Base-by-base conservation (phyloP, 2,329 filamentous ascomycete species). In the Rutstroemia sp. region DNA sequence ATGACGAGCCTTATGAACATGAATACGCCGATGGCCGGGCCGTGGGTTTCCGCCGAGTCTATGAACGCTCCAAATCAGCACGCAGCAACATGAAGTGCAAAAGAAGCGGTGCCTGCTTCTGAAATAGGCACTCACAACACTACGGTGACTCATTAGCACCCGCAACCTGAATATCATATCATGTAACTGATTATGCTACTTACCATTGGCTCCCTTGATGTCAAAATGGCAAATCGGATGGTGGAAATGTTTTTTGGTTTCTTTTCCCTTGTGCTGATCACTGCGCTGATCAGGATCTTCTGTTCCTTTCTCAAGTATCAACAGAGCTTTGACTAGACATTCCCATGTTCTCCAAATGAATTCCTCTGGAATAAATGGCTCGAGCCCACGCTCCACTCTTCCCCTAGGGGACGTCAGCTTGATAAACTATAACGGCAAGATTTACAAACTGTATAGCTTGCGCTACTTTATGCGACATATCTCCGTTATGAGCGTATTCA, bases 291-390 rank as follows among this genome's bases (percentile, higher is more conserved):
- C 41, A 2, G 6, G 2, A 23, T 38, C 10, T 14, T 54, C 51
- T 7, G 51, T 54, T 8, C 51, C 51, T 19, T 48, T 12, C 30
- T 54, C 48, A 14, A 48, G 27, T 12, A 54, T 9, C 27, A 54
- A 34, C 5, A 54, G 17, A 5, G 19, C 51, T 17, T 19, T 54
- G 19, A 54, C 23, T 10, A 54, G 48, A 54, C 51, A 54, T 27
- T 54, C 51, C 51, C 51, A 54, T 16, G 48, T 10, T 27, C 51
- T 54, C 12, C 30, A 54, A 10, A 54, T 2, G 16, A 16, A 14
- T 54, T 54, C 51, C 3, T 54, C 51, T 5, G 42, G 25, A 3
- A 45, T 30, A 9, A 5, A 4, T 4, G 2, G 8, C 0, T 17
- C 4, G 14, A 19, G 19, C 19, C 19, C 19, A 19, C 19, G 19